Base-by-base conservation (phyloP, 768 basidiomycete genomes). In the Kwoniella sp. region DNA sequence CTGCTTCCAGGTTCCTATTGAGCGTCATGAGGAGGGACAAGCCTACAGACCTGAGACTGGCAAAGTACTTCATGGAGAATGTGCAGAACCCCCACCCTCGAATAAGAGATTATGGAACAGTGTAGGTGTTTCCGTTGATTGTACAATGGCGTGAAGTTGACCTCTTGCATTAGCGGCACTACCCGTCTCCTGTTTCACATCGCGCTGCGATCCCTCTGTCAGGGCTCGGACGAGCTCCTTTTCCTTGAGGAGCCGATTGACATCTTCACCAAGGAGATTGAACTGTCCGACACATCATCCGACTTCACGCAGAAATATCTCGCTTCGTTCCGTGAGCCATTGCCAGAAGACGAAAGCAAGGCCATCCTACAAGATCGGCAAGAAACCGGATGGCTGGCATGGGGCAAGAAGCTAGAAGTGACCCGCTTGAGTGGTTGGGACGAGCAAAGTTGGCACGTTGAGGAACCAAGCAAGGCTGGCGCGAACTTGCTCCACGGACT, bases 191-290 rank as follows among this genome's bases (percentile, higher is more conserved):
- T 83, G 34, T 79, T 80, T 28, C 82, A 83, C 61, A 78, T 88
- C 67, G 89, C 89, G 74, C 81, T 87, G 52, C 81, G 88, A 51
- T 86, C 83, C 7, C 85, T 85, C 63, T 81, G 86, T 29, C 76
- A 76, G 60, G 81, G 68, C 0, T 76, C 77, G 11, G 81, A 84
- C 32, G 84, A 86, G 49, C 77, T 84, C 53, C 75, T 90, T 15
- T 80, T 82, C 9, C 72, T 86, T 4, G 81, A 80, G 59, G 79
- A 79, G 34, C 81, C 80, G 49, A 78, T 78, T 53, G 89, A 90
- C 64, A 87, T 87, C 1, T 78, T 89, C 33, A 81, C 82, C 57
- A 75, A 75, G 49, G 73, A 69, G 7, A 73, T 87, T 33, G 67
- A 77, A 3, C 73, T 85, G 2, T 58, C 69, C 10, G 64, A 80